Base-by-base conservation (phyloP, 139 green algal genomes). In the Mychonastes homosphaera region DNA sequence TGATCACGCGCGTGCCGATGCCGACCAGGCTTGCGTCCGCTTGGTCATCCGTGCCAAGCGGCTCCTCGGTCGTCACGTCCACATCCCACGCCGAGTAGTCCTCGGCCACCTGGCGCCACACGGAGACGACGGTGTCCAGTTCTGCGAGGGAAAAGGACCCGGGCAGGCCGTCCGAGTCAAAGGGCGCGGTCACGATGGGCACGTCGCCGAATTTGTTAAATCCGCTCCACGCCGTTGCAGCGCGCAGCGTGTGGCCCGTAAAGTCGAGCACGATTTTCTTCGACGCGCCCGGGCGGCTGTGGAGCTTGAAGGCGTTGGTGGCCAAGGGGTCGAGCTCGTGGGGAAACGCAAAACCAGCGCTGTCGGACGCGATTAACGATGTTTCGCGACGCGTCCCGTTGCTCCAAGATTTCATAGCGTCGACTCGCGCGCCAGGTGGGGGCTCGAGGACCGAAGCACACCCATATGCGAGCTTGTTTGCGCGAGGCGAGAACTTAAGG, bases 241-340 rank as follows among this genome's bases (percentile, higher is more conserved):
- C 7, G 45, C 33, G 30, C 23, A 21, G 8, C 6, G 45, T 53
- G 45, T 32, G 15, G 45, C 45, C 45, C n/a, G n/a, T 29, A 21
- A 53, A 53, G n/a, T 53, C 45, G 4, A 53, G 45, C 45, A 33
- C 6, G 15, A 53, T 18, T 23, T 3, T 30, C 15, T 12, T 23
- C 15, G 19, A 4, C n/a, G 45, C 45, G 45, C 45, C 45, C 9
- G 45, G 45, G n/a, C 45, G 45, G 45, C 45, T 53, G 45, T 53
- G 45, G 23, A 53, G 45, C 45, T 29, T 32, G 21, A 53, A 53
- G 15, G 45, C 45, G n/a, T n/a, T n/a, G n/a, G n/a, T n/a, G n/a
- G n/a, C n/a, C n/a, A n/a, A n/a, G n/a, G n/a, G n/a, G n/a, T n/a
- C n/a, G n/a, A n/a, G n/a, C n/a, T n/a, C n/a, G n/a, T n/a, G n/a